These are phyloP conservation scores for Vanderwaltozyma verrucispora DNA, from an alignment of 805 yeast genomes.

Conservation along the genomic window DNA sequence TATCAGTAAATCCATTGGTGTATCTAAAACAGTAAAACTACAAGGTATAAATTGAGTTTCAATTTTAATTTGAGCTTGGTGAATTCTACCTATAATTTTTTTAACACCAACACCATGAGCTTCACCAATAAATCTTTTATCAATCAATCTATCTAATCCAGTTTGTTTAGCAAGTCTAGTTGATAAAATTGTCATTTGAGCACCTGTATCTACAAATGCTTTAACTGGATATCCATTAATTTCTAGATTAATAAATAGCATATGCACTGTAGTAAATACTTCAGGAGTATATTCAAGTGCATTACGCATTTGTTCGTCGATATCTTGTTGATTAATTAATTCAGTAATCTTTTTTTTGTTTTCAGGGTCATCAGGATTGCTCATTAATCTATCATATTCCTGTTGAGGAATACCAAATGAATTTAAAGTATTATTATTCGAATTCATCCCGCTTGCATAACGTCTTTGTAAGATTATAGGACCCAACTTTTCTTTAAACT, in stretches of 20 bases:
- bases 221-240: conserved; percentile 74
- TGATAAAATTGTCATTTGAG: conserved; percentile 79
- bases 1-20: conserved; percentile 52
- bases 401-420: conserved; percentile 31
- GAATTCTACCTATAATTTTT: conserved; percentile 72
- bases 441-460: conserved; percentile 4
- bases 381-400: conserved; percentile 44
- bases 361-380: conserved; percentile 62
- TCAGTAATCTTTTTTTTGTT: conserved; percentile 58
- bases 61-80: conserved; percentile 75
- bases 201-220: conserved; percentile 96
- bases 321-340: conserved; percentile 55
- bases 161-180: conserved; percentile 66
- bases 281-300: conserved; percentile 91
- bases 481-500: conserved; percentile 36
- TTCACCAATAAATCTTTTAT: conserved; percentile 66
- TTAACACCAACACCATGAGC: conserved; percentile 88
- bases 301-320: conserved; percentile 66
- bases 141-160: conserved; percentile 63
- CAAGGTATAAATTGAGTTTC: conserved; percentile 57
- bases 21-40: conserved; percentile 62
- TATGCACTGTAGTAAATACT: conserved; percentile 66
- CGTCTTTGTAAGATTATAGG: conserved; percentile 29
- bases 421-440: conserved; percentile 4
- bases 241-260: conserved; percentile 71